A percentile compares a stretch with the other conserved stretches of the same genome.
phyloP scores from a whole-genome alignment of 305 asterid species.

The Solanum hybrid region DNA sequence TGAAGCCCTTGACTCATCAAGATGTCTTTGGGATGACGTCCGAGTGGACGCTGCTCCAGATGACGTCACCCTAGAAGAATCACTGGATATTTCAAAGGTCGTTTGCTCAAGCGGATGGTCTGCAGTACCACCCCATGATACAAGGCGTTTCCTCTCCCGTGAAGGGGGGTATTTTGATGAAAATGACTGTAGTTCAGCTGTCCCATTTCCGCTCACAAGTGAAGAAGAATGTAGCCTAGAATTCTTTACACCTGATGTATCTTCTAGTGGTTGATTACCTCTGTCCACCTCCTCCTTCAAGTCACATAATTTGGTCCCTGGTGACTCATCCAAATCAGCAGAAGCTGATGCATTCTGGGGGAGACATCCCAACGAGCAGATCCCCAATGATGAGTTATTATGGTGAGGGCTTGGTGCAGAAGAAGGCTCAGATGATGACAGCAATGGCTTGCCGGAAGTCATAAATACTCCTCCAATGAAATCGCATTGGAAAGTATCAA shows the following conservation, averaged over 20 bases:
- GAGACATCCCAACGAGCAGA: constrained; percentile 9
- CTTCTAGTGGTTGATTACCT: background rate
- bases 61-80: constrained; percentile 24
- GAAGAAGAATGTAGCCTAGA: constrained; percentile 6
- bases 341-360: constrained; percentile 4
- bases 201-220: constrained; percentile 15
- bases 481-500: constrained; percentile 35
- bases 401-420: constrained; percentile 27
- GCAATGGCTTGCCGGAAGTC: constrained; percentile 72
- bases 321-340: background rate
- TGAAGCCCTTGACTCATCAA: constrained; percentile 7
- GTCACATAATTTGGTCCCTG: background rate
- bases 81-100: constrained; percentile 47
- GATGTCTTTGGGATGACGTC: background rate
- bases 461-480: constrained; percentile 39
- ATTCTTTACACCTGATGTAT: background rate
- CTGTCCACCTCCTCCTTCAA: constrained; percentile 3
- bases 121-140: constrained; percentile 81
- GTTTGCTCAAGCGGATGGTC: constrained; percentile 40
- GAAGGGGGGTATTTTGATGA: constrained; percentile 31
- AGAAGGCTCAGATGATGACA: constrained; percentile 34
- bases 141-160: constrained; percentile 47
- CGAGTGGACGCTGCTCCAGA: constrained; percentile 18
- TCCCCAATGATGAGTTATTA: constrained; percentile 21
- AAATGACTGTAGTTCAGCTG: constrained; percentile 32